Evolutionary conservation across 2,329 filamentous ascomycete species (phyloP).

Genomic region (Stemphylium beticola): DNA sequence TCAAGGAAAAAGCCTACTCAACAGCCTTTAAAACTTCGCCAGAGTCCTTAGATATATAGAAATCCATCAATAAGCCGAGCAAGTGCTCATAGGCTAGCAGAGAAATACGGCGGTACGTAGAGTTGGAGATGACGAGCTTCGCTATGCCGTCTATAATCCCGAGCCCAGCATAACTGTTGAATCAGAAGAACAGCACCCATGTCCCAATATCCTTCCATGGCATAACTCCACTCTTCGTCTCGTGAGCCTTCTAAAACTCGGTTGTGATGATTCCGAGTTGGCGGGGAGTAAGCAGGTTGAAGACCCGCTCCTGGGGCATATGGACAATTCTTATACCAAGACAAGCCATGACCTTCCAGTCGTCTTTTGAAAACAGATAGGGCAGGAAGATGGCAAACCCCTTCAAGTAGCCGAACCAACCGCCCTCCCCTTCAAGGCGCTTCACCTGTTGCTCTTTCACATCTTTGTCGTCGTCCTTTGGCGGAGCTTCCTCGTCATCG

Average conservation of each 20-base stretch:
- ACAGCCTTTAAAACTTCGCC: slow-evolving; percentile 70
- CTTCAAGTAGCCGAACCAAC: slow-evolving; percentile 78
- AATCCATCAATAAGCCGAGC: slow-evolving; percentile 73
- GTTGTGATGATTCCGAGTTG: slow-evolving; percentile 82
- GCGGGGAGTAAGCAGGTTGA: slow-evolving; percentile 80
- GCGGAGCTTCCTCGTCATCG: slow-evolving; percentile 55
- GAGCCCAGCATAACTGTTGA: slow-evolving; percentile 61
- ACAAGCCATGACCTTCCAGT: slow-evolving; percentile 70
- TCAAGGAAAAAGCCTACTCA: slow-evolving; percentile 67
- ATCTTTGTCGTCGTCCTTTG: slow-evolving; percentile 60
- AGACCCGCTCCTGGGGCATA: slow-evolving; percentile 69
- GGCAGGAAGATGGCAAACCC: slow-evolving; percentile 77
- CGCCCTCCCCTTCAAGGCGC: slow-evolving; percentile 74
- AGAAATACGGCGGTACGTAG: slow-evolving; percentile 63
- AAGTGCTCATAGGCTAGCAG: slow-evolving; percentile 70
- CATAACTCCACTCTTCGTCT: slow-evolving; percentile 49
- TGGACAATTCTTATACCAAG: slow-evolving; percentile 71
- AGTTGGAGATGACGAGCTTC: slow-evolving; percentile 63
- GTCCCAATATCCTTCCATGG: slow-evolving; percentile 62
- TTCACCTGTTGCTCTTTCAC: slow-evolving; percentile 62
- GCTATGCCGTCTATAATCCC: slow-evolving; percentile 58
- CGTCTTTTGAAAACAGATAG: slow-evolving; percentile 76
- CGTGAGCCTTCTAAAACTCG: slow-evolving; percentile 56
- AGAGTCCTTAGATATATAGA: slow-evolving; percentile 70
- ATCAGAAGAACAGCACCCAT: slow-evolving; percentile 56